Evolutionary conservation across 768 basidiomycete genomes (phyloP).

Genomic region (Neoboletus subvelutipes): DNA sequence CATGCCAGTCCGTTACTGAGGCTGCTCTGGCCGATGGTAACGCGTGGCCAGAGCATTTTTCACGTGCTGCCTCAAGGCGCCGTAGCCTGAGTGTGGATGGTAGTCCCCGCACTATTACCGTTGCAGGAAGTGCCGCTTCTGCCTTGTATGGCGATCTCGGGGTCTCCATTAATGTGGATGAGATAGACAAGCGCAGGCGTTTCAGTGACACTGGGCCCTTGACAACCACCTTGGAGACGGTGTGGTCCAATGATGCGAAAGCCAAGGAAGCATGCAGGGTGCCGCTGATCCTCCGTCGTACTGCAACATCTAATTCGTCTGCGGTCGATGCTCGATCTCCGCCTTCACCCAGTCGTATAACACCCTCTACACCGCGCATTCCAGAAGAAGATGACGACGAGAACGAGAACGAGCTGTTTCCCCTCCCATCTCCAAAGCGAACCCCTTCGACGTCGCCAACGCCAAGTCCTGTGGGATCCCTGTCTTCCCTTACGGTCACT

Average conservation of each 20-base stretch:
- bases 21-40: conserved; percentile 53
- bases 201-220: conserved; percentile 36
- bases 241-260: not conserved
- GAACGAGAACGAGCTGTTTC: conserved; percentile 56
- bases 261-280: not conserved
- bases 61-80: conserved; percentile 59
- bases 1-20: conserved; percentile 61
- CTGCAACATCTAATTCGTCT: not conserved
- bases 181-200: conserved; percentile 58
- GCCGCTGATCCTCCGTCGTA: not conserved
- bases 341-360: conserved; percentile 14
- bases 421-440: conserved; percentile 58
- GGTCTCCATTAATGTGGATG: conserved; percentile 56
- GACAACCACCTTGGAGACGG: not conserved
- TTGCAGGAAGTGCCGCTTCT: conserved; percentile 33
- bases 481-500: conserved; percentile 22
- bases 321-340: not conserved
- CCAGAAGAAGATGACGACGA: conserved; percentile 44
- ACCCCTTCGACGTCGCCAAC: conserved; percentile 45
- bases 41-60: conserved; percentile 62
- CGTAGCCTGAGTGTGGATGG: conserved; percentile 43
- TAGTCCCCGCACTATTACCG: conserved; percentile 31
- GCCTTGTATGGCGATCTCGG: conserved; percentile 18
- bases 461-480: conserved; percentile 34
- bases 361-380: conserved; percentile 24